Evolutionary conservation across 495 filamentous ascomycete species (phyloP).

Genomic region (Aspergillus incahuasiensis): DNA sequence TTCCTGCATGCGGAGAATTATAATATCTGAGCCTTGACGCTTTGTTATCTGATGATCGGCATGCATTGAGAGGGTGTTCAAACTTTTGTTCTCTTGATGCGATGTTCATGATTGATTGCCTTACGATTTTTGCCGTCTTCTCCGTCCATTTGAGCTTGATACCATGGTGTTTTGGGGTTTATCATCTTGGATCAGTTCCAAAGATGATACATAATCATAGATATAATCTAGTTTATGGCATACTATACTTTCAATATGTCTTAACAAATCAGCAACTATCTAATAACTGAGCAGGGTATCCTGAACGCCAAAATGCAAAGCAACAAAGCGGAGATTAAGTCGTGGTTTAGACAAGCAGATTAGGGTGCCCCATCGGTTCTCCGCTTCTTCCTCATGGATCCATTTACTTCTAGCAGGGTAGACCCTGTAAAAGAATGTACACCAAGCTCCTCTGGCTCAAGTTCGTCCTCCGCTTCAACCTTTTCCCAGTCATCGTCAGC

Average conservation of each 20-base stretch:
- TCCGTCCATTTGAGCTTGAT: neutral
- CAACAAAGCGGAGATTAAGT: no score
- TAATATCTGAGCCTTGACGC: constrained; percentile 54
- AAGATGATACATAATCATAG: no score
- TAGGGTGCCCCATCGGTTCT: constrained; percentile 34
- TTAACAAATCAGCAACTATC: no score
- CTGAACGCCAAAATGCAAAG: constrained; percentile 1
- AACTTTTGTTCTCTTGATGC: no score
- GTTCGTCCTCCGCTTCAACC: constrained; percentile 38
- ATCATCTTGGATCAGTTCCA: neutral
- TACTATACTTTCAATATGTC: no score
- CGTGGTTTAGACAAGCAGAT: constrained; percentile 6
- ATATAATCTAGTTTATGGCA: no score
- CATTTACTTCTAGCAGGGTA: constrained; percentile 25
- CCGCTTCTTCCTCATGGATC: constrained; percentile 30
- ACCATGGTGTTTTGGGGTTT: constrained; percentile 9
- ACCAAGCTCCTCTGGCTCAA: constrained; percentile 32
- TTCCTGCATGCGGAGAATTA: constrained; percentile 96
- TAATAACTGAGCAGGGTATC: constrained; percentile 12
- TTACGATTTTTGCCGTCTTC: no score
- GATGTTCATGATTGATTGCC: neutral
- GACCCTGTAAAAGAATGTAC: constrained; percentile 32
- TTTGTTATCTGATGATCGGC: neutral
- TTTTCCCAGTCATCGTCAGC: constrained; percentile 41
- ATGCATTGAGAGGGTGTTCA: no score